Evolutionary conservation across 2,329 filamentous ascomycete species (phyloP), one percentile per base, ranked within the genome.

Genomic region (Sporothrix brasiliensis): DNA sequence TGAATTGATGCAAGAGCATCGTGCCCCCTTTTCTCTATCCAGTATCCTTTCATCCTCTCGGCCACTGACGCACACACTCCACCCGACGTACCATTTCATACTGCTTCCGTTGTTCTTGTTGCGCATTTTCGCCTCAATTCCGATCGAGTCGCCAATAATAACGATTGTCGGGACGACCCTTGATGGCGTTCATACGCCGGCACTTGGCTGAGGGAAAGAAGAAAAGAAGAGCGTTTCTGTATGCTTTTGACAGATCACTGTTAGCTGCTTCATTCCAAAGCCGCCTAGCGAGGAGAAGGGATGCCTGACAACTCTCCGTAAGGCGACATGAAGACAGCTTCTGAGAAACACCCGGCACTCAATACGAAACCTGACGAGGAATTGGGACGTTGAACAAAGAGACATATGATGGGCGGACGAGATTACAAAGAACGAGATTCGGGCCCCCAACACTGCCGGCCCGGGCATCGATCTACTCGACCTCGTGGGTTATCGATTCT

Each of bases 401-500:
- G 53, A 27, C 53, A 27, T 19, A n/a, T 6, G 34, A 56, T n/a
- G 9, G 34, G 34, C 56, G 11, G 44, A 44, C 34, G 24, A 21
- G 39, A 14, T 14, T 3, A 11, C n/a, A 50, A 50, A 44, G 41
- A 47, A 61, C n/a, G 21, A 47, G 39, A 63, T 11, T 10, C 58
- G 27, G 39, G 21, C 13, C 13, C n/a, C 24, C 16, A 10, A 16
- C 47, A 53, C n/a, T 19, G 30, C 58, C n/a, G 58, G 58, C 58
- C 11, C 4, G 39, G 34, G n/a, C 39, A 47, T 60, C 39, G 58
- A 61, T 47, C 58, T 63, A 24, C 47, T 19, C 10, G 24, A 44
- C 61, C 61, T 66, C 61, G 61, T 65, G 61, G 60, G 61, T 34
- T n/a, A 50, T 39, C 27, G 47, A 41, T 54, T 27, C 50, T 67